phyloP scores from a whole-genome alignment of 305 asterid genomes.

The Rubia tinctorum region DNA sequence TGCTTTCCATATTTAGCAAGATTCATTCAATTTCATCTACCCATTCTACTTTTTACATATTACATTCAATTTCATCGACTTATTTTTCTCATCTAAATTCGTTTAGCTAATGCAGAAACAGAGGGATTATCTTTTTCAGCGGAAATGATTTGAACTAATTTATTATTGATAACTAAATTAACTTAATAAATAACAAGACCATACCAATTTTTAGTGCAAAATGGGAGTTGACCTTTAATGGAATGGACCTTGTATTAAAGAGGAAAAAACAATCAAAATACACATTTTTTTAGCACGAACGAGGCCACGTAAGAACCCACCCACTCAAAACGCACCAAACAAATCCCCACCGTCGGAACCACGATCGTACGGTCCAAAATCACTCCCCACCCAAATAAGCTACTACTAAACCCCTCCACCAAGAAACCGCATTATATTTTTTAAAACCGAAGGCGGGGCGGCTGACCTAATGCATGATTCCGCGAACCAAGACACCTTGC shows the following conservation, averaged over 20 bases:
- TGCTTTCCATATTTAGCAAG: too few relatives aligned
- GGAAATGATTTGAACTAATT: too few relatives aligned
- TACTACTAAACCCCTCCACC: constrained; percentile 32
- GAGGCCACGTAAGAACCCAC: constrained; percentile 4
- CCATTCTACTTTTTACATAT: too few relatives aligned
- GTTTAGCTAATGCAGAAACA: too few relatives aligned
- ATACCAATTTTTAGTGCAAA: too few relatives aligned
- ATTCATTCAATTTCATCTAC: too few relatives aligned
- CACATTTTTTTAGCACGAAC: neutral
- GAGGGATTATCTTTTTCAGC: too few relatives aligned
- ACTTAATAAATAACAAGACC: too few relatives aligned
- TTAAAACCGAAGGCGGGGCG: constrained; percentile 27
- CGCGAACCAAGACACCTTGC: constrained; percentile 32
- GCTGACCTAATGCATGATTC: constrained; percentile 34
- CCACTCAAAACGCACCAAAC: constrained; percentile 2
- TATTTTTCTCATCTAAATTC: too few relatives aligned
- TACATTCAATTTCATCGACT: too few relatives aligned
- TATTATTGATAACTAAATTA: too few relatives aligned
- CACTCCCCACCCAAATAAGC: constrained; percentile 11
- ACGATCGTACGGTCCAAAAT: constrained; percentile 19
- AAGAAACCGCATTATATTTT: constrained; percentile 30
- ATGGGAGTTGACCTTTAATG: neutral
- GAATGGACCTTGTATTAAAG: neutral
- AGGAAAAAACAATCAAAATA: neutral
- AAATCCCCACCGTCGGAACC: constrained; percentile 7